Base-by-base conservation (phyloP, 1,139 yeast species). In the Blastobotrys aristatus region DNA sequence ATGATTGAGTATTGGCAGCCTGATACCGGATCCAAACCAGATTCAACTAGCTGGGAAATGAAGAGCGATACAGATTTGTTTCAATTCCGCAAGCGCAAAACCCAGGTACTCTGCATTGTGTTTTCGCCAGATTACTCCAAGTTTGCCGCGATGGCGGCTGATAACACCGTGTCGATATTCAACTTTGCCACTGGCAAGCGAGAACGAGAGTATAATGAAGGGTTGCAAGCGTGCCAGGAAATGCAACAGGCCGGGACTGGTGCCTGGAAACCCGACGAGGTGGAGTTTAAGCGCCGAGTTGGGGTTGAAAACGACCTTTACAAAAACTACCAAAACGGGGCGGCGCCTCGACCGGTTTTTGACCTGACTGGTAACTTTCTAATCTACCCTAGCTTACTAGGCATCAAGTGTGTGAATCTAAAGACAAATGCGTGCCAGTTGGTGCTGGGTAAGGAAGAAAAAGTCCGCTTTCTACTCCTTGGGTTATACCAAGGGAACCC, bases 1-100 rank as follows among this genome's bases (percentile, higher is more conserved):
- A 66, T 72, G 57, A 55, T 75, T 10, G 80, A 75, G 57, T 70
- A 72, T 50, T 75, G 80, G 79, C 52, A 47, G 26, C 66, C 63
- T 1, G 50, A 49, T 1, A 57, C 63, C 10, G 44, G 39, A n/a
- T 7, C 16, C 8, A n/a, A 30, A 50, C 48, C 4, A 50, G 49
- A 22, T 55, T 50, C 30, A 62, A 65, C 3, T 46, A 41, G 18
- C 14, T 74, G 73, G 58, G 62, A 65, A 35, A 58, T 63, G 55
- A 75, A 75, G 52, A 65, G 74, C 18, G 63, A 67, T 40, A 75
- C 80, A 0, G 72, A 73, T 51, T 57, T 75, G 36, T 70, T 71
- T 51, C 70, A 68, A 20, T 60, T 73, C 44, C 65, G 70, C 18
- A 71, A 69, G 49, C 40, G 53, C 33, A 69, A 70, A 53, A 54